Base-by-base conservation (phyloP, 2,329 filamentous ascomycete genomes). In the Colletotrichum sp. region DNA sequence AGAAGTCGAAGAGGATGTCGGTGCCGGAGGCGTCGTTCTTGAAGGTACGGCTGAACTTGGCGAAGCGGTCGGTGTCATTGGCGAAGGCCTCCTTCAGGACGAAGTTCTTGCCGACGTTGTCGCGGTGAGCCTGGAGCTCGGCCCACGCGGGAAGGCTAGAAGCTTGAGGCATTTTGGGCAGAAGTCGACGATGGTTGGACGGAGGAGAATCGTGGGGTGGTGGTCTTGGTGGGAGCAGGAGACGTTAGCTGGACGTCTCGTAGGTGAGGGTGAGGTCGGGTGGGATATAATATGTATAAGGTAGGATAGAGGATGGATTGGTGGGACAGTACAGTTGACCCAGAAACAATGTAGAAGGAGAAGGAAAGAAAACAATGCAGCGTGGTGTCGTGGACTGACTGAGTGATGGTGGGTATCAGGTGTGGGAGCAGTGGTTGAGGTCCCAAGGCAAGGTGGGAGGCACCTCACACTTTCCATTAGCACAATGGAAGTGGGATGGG, bases 1-100 rank as follows among this genome's bases (percentile, higher is more conserved):
- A 97, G 88, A 98, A 99, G 87, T 99, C 97, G 87, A 99, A 99
- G 78, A 99, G 92, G 82, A 98, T 97, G 79, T 98, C 95, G 80
- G 92, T 93, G 82, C 90, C 91, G 82, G 98, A 95, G 80, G 94
- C 93, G 69, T 91, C 85, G 86, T 95, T 96, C 34, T 93, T 89
- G 86, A 98, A 96, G 82, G 92, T 95, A 85, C 93, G 94, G 84
- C 93, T 94, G 89, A 98, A 96, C 87, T 97, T 98, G 82, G 93
- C 87, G 89, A 98, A 99, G 78, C 97, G 95, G 83, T 94, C 85
- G 66, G 96, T 93, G 85, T 99, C 96, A 81, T 95, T 93, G 82
- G 95, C 91, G 87, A 99, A 99, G 84, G 95, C 95, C 79, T 98
- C 94, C 89, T 98, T 98, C 79, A 99, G 92, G 78, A 98, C 93